Evolutionary conservation across 805 yeast genomes (phyloP), one percentile per base, ranked within the genome.

Genomic region (Debaryomyces tyrocola): DNA sequence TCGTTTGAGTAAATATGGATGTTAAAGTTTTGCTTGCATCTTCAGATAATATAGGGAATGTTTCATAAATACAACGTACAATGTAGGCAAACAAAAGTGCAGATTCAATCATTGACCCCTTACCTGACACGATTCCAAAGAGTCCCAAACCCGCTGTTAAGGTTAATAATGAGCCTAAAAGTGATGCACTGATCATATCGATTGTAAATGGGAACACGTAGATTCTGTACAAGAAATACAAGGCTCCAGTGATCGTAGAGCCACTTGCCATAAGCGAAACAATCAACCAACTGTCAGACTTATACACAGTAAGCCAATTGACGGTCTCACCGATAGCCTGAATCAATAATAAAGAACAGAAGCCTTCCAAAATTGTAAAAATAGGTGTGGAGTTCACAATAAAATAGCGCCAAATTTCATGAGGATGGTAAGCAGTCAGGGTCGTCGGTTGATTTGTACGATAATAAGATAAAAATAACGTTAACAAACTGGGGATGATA

Each of bases 41-140:
- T 44, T 82, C 80, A 6, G 91, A 85, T 52, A 92, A 77, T 55
- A 87, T 90, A 0, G 98, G 97, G 57, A 92, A 90, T 3, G 96
- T 83, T 61, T 91, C 95, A 64, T 94, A 94, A 50, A 91, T 82
- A 57, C 96, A 90, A 61, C 95, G 87, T 24, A 94, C 96, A 50
- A 92, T 84, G 66, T 94, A 94, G 7, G 95, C 92, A 61, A 90
- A 84, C 57, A 94, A 75, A 47, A 92, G 69, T 10, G 96, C 86
- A 28, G 90, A 80, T 66, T 94, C 99, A 43, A 91, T 78, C n/a
- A 92, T 84, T n/a, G 92, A 84, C 3, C 97, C 97, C 49, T 79
- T 80, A 6, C 85, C 85, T 2, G 92, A 82, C 17, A 87, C 78
- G 29, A 94, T 89, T 1, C 97, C 99, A 64, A 79, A 90, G 2